A percentile compares a stretch with the other conserved stretches of the same genome.
phyloP scores from a whole-genome alignment of 495 filamentous ascomycete genomes.

The Sphaerosporella brunnea region DNA sequence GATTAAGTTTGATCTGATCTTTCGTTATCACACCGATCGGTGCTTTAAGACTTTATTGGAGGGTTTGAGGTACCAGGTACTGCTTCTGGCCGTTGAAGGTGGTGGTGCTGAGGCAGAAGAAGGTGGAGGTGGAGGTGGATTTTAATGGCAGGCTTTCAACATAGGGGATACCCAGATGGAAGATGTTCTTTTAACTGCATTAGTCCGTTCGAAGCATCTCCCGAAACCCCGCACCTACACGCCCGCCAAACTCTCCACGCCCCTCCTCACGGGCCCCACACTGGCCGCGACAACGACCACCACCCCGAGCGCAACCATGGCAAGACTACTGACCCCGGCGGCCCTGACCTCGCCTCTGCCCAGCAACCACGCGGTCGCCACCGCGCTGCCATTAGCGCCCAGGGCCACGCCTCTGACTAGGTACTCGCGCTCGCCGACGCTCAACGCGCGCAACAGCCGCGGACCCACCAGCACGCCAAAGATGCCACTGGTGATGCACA shows the following conservation, averaged over 20 bases:
- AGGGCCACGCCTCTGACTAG: conserved; percentile 39
- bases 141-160: too few species aligned
- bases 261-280: conserved; percentile 29
- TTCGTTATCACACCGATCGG: too few species aligned
- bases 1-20: too few species aligned
- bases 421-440: conserved; percentile 39
- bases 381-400: conserved; percentile 36
- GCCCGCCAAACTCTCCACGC: conserved; percentile 17
- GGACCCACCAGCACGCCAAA: conserved; percentile 34
- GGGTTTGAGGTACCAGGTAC: too few species aligned
- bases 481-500: conserved; percentile 38
- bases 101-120: too few species aligned
- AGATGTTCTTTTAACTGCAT: too few species aligned
- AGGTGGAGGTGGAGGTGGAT: too few species aligned
- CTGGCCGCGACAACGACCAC: conserved; percentile 36
- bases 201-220: too few species aligned
- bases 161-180: too few species aligned
- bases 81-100: too few species aligned
- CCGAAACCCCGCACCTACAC: conserved; percentile 6
- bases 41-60: too few species aligned
- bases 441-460: conserved; percentile 28
- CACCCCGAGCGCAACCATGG: conserved; percentile 39
- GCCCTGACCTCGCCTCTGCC: conserved; percentile 34
- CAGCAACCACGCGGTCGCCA: conserved; percentile 36
- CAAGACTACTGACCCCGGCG: conserved; percentile 36